Evolutionary conservation across 768 basidiomycete species (phyloP).

Genomic region (Amanita polypyramis): DNA sequence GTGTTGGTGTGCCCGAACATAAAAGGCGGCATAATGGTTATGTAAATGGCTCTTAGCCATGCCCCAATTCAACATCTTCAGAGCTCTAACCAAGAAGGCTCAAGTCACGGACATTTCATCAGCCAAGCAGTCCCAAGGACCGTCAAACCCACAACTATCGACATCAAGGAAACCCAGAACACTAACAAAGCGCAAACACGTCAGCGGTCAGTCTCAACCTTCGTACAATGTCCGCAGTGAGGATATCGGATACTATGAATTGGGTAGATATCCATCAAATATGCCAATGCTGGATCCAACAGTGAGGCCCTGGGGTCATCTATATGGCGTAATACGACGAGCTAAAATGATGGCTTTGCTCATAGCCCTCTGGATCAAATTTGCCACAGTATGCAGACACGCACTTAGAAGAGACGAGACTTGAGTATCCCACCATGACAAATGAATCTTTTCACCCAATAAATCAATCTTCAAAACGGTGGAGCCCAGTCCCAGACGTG

Average conservation of each 20-base stretch:
- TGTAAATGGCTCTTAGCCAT: not conserved
- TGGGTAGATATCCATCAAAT: conserved; percentile 3
- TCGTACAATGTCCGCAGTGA: conserved; percentile 1
- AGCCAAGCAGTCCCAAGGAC: not conserved
- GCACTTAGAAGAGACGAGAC: not conserved
- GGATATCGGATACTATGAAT: conserved; percentile 3
- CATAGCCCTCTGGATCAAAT: not conserved
- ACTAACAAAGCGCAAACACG: conserved; percentile 2
- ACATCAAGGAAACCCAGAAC: not conserved
- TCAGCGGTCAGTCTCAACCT: not conserved
- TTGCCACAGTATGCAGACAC: not conserved
- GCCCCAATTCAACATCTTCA: conserved; percentile 20
- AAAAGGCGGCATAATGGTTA: not conserved
- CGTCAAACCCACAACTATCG: not conserved
- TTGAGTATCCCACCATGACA: conserved; percentile 1
- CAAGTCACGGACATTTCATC: not conserved
- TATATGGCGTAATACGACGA: not conserved
- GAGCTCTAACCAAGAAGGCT: conserved; percentile 6
- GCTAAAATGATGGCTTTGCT: not conserved
- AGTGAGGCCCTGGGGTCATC: not conserved
- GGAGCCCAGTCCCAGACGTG: conserved; percentile 25
- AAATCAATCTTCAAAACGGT: conserved; percentile 14
- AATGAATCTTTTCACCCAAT: conserved; percentile 7
- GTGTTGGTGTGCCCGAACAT: conserved; percentile 1
- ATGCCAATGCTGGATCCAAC: not conserved